Percentiles rank a stretch among this genome's conserved stretches.
These are phyloP conservation scores for Colletotrichum sp. DNA, from an alignment of 2,329 filamentous ascomycete genomes.

Conservation along the genomic window DNA sequence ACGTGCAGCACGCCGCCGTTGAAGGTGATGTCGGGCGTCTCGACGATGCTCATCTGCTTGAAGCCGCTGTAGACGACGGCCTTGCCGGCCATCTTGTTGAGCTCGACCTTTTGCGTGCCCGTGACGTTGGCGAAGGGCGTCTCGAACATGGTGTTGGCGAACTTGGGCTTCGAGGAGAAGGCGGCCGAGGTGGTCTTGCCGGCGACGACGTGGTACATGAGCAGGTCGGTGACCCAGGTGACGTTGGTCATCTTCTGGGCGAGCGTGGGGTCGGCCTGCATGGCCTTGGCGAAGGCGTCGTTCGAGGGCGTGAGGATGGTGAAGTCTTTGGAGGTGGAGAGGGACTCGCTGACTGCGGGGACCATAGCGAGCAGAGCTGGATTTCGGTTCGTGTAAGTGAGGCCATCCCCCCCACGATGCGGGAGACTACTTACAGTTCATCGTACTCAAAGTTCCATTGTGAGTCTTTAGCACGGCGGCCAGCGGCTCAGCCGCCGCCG, in stretches of 20 bases:
- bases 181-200: constrained; percentile 46
- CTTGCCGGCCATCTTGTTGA: constrained; percentile 48
- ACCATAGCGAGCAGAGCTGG: constrained; percentile 22
- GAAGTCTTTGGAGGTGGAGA: constrained; percentile 33
- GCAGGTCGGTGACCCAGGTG: constrained; percentile 51
- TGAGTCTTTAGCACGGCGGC: constrained; percentile 25
- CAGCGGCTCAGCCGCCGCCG: constrained; percentile 25
- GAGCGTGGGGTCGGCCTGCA: constrained; percentile 34
- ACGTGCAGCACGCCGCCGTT: constrained; percentile 56
- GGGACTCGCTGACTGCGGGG: constrained; percentile 28
- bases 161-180: constrained; percentile 31
- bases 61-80: constrained; percentile 40
- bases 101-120: constrained; percentile 50
- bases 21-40: constrained; percentile 49
- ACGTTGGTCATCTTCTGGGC: constrained; percentile 37
- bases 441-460: constrained; percentile 27
- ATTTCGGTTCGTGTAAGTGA: neutral
- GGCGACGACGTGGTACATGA: constrained; percentile 67
- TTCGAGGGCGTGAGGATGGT: constrained; percentile 63
- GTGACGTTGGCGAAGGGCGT: constrained; percentile 54
- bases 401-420: neutral
- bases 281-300: constrained; percentile 51
- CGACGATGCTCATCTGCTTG: constrained; percentile 37
- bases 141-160: constrained; percentile 31
- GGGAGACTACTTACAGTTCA: constrained; percentile 21